Conservation (phyloP, 352 stramenopile genomes). For the Phytophthora vignae region DNA sequence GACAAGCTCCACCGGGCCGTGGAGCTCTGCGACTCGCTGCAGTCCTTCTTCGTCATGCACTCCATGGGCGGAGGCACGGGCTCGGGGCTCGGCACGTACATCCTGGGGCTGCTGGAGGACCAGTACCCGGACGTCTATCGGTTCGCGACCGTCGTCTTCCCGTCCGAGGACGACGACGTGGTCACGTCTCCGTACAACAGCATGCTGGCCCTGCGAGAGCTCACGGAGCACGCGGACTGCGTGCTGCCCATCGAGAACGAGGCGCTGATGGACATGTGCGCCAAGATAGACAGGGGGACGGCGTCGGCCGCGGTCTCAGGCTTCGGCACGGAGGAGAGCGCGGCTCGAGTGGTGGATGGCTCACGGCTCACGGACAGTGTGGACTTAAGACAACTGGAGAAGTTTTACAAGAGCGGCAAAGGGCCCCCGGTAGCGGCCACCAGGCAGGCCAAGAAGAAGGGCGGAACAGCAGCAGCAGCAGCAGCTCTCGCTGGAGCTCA, state of each 20-base stretch:
- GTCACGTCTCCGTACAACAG: conserved; percentile 95
- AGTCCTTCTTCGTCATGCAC: conserved; percentile 94
- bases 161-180: conserved; percentile 91
- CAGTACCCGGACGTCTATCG: conserved; percentile 88
- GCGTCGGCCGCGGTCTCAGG: conserved; percentile 13
- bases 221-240: conserved; percentile 91
- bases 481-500: conserved; percentile 1
- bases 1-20: conserved; percentile 73
- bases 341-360: conserved; percentile 33
- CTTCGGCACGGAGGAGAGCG: conserved; percentile 2
- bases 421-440: conserved; percentile 3
- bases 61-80: conserved; percentile 93
- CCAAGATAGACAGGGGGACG: conserved; percentile 45
- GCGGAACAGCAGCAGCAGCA: not conserved
- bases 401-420: conserved; percentile 58
- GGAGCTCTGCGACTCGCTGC: conserved; percentile 92
- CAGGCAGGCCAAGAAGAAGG: conserved; percentile 41
- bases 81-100: conserved; percentile 91
- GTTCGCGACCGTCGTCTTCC: conserved; percentile 84
- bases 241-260: conserved; percentile 94
- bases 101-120: conserved; percentile 87
- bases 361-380: conserved; percentile 57
- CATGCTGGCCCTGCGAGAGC: conserved; percentile 76
- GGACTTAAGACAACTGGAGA: conserved; percentile 56
- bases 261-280: conserved; percentile 78